Evolutionary conservation across 306 rosid species (phyloP), one percentile per base, ranked within the genome.

Genomic region (Oemleria cerasiformis): DNA sequence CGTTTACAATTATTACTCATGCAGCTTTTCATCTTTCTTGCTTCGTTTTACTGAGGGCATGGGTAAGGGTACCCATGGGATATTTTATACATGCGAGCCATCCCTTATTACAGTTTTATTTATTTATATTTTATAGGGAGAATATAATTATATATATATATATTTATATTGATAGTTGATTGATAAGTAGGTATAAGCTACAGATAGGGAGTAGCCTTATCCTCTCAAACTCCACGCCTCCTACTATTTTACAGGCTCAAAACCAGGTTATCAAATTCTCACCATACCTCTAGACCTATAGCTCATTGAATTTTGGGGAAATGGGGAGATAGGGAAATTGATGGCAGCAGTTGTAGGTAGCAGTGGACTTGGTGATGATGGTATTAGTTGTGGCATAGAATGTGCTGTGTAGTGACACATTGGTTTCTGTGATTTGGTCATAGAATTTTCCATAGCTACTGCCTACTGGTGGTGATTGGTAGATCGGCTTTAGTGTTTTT

Each of bases 301-400:
- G 40, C 8, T 23, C 9, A 57, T 58, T 23, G 36, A 23, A 10
- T 20, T 63, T 34, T 57, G 41, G 30, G 8, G 36, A 44, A 25
- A 30, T 66, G 1, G 8, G 44, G 16, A 14, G 44, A 48, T 63
- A 12, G 34, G 70, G n/a, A 40, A 19, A 57, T 21, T 42, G 17
- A 45, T 70, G 15, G 74, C 17, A 13, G 23, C 21, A 12, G 44
- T 64, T 65, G 56, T 41, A 21, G 2, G 53, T n/a, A 50, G 34
- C 14, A 42, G 59, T 66, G 66, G 8, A 67, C n/a, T 34, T 7
- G 49, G 61, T 45, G 73, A 75, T 48, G 40, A 4, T 9, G 66
- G 23, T 49, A 13, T 66, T 67, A 42, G 55, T 56, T 60, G 48
- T 19, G 48, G 17, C 21, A 1, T 19, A 60, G 17, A 19, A 40